phyloP scores from a whole-genome alignment of 768 basidiomycete genomes.

The Gymnopilus junonius region DNA sequence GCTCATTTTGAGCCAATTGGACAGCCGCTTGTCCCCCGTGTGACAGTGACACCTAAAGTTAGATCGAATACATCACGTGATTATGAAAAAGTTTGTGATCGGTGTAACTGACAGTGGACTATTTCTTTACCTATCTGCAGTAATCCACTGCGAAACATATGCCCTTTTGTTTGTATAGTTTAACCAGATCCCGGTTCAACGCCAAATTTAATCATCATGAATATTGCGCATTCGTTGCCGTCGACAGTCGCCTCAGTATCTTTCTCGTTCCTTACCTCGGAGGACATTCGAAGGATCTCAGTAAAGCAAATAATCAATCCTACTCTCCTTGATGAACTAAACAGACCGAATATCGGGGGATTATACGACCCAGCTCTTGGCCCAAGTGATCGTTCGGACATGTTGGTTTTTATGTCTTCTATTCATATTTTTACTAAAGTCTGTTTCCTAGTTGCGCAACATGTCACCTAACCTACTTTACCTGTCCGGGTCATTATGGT shows the following conservation, averaged over 20 bases:
- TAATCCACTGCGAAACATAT: not conserved
- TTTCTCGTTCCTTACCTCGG: constrained; percentile 89
- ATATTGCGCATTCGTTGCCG: constrained; percentile 89
- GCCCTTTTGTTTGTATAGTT: not conserved
- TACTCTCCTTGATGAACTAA: constrained; percentile 89
- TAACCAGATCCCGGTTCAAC: not conserved
- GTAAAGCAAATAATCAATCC: constrained; percentile 97
- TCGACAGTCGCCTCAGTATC: constrained; percentile 83
- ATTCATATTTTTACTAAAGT: constrained; percentile 13
- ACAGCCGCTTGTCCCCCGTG: no score
- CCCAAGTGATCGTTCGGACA: constrained; percentile 85
- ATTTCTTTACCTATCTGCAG: not conserved
- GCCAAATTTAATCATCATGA: constrained; percentile 54
- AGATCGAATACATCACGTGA: not conserved
- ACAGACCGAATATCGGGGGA: constrained; percentile 89
- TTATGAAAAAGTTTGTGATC: constrained; percentile 32
- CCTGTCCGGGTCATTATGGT: constrained; percentile 97
- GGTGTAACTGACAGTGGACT: not conserved
- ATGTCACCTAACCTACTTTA: constrained; percentile 90
- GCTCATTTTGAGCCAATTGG: no score
- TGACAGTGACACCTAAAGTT: no score
- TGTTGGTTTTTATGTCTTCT: constrained; percentile 59
- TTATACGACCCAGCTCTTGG: constrained; percentile 96
- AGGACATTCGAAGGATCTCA: constrained; percentile 92
- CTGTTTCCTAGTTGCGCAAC: constrained; percentile 77